A percentile compares a stretch with the other conserved stretches of the same genome.
Conservation (phyloP, 202 grass and related monocot genomes). For the Sporobolus alterniflorus region DNA sequence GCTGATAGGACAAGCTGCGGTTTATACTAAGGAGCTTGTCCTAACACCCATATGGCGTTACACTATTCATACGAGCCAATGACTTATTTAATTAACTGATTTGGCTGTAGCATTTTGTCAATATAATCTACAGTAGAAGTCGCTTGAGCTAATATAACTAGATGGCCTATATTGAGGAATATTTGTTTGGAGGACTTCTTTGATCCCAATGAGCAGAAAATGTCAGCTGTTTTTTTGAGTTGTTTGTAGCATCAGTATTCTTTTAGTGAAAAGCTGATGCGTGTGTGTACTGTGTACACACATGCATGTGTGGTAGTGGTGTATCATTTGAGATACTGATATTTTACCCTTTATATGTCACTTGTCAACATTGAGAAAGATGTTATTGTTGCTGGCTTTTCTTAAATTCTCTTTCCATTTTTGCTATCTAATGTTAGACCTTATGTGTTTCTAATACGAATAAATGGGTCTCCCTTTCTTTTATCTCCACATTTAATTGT, state of each 20-base stretch:
- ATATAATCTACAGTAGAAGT: background rate
- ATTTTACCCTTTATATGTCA: background rate
- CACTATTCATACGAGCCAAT: background rate
- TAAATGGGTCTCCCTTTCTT: background rate
- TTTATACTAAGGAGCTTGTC: background rate
- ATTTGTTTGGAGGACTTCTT: background rate
- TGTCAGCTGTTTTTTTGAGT: background rate
- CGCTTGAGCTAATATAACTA: constrained; percentile 11
- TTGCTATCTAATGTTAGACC: background rate
- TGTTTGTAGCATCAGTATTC: background rate
- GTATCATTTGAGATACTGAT: background rate
- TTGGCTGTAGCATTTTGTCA: background rate
- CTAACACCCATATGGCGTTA: background rate
- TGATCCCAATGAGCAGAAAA: background rate
- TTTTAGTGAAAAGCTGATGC: constrained; percentile 13
- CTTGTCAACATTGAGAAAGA: background rate
- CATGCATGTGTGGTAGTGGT: background rate
- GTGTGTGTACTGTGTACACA: background rate
- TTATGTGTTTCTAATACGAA: constrained; percentile 11
- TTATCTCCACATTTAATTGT: constrained; percentile 6
- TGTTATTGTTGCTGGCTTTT: constrained; percentile 3
- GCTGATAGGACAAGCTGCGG: background rate
- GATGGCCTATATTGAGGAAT: background rate
- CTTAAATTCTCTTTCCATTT: constrained; percentile 1
- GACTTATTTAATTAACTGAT: background rate